Evolutionary conservation across 345 rosid genomes (phyloP).

Genomic region (Pugionium dolabratum): DNA sequence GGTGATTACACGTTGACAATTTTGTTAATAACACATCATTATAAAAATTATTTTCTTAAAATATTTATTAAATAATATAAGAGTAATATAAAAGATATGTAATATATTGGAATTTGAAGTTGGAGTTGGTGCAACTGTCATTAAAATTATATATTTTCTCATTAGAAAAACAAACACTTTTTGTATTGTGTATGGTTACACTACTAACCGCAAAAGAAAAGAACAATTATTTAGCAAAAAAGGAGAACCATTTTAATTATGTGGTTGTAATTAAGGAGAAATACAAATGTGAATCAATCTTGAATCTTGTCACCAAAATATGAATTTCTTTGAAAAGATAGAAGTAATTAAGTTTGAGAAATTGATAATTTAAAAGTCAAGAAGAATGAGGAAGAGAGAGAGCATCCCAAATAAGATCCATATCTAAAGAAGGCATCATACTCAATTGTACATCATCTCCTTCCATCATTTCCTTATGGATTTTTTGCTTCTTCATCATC

Average conservation of each 20-base stretch:
- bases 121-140: conserved; percentile 39
- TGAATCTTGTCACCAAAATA: conserved; percentile 27
- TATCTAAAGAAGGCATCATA: conserved; percentile 97
- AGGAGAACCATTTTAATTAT: conserved; percentile 21
- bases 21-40: too few relatives aligned
- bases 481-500: conserved; percentile 40
- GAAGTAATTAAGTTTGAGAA: conserved; percentile 19
- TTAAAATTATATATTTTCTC: conserved; percentile 11
- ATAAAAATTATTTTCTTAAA: too few relatives aligned
- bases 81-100: too few relatives aligned
- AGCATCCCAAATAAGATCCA: conserved; percentile 97
- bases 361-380: conserved; percentile 40
- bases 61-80: too few relatives aligned
- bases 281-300: conserved; percentile 28
- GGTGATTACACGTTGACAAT: too few relatives aligned
- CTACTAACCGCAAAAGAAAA: conserved; percentile 29
- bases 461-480: conserved; percentile 42
- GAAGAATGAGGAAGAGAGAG: conserved; percentile 59
- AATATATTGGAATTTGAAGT: conserved; percentile 27
- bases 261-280: conserved; percentile 17
- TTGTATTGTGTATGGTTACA: conserved; percentile 28
- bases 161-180: conserved; percentile 14
- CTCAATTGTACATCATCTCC: conserved; percentile 77
- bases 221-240: conserved; percentile 22
- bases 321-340: not conserved